Evolutionary conservation across 208 protist species (phyloP).

Genomic region (Leishmania amazonensis): DNA sequence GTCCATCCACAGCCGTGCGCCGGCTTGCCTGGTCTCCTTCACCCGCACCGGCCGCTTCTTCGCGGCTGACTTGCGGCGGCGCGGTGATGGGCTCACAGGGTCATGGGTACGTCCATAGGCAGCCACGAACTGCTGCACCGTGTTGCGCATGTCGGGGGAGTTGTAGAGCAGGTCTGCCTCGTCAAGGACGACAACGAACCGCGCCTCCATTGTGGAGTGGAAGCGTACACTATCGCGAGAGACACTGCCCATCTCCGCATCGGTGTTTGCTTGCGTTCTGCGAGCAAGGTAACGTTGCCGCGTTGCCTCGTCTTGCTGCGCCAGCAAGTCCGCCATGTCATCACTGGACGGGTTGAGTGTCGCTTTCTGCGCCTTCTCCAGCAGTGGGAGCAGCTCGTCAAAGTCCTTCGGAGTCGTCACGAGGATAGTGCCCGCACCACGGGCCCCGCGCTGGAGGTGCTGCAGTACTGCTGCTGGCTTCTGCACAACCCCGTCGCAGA

Average conservation of each 20-base stretch:
- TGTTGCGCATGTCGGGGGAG: conserved; percentile 60
- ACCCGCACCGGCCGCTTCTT: neutral
- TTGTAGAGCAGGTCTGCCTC: conserved; percentile 89
- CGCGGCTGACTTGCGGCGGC: neutral
- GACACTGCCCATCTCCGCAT: too few relatives aligned
- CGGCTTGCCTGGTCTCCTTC: neutral
- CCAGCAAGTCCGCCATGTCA: conserved; percentile 34
- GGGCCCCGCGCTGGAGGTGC: conserved; percentile 44
- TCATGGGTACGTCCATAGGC: conserved; percentile 10
- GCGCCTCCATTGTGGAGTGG: conserved; percentile 20
- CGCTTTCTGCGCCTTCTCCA: conserved; percentile 18
- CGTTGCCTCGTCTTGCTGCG: conserved; percentile 62
- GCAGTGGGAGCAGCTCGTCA: conserved; percentile 40
- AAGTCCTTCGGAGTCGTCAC: conserved; percentile 85
- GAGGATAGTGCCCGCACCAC: conserved; percentile 75
- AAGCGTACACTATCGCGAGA: conserved; percentile 16
- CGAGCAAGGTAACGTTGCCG: conserved; percentile 37
- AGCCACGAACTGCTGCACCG: conserved; percentile 47
- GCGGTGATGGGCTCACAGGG: neutral
- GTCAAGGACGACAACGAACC: conserved; percentile 83
- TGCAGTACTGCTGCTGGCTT: conserved; percentile 40
- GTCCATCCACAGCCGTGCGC: conserved; percentile 39
- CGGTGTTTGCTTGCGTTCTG: neutral
- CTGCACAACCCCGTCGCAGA: conserved; percentile 80
- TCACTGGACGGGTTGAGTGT: neutral